phyloP scores from a whole-genome alignment of 2,329 filamentous ascomycete species.

The Ambrosiella xylebori region DNA sequence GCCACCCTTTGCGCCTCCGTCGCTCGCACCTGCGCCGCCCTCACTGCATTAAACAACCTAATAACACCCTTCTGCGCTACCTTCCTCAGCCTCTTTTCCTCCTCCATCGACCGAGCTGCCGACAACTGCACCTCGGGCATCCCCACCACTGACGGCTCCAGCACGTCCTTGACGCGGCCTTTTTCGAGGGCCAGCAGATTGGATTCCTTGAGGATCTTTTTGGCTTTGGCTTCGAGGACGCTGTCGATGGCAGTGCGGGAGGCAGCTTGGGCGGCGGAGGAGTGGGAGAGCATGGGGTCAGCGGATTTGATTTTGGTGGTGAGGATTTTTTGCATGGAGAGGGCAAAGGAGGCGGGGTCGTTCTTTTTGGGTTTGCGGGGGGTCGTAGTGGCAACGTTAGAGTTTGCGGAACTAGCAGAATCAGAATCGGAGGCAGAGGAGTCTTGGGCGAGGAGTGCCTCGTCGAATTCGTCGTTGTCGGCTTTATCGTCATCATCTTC shows the following conservation, averaged over 20 bases:
- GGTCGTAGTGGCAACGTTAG: conserved; percentile 17
- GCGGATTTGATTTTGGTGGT: conserved; percentile 71
- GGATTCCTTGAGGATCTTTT: conserved; percentile 61
- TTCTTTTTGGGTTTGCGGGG: conserved; percentile 60
- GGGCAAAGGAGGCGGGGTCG: conserved; percentile 80
- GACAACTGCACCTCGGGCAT: not conserved
- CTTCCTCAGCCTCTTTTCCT: conserved; percentile 68
- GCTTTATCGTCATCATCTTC: conserved; percentile 19
- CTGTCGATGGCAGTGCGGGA: conserved; percentile 56
- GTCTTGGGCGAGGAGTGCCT: too few species aligned
- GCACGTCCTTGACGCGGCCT: conserved; percentile 73
- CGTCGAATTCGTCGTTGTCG: conserved; percentile 16
- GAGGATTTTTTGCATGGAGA: conserved; percentile 83
- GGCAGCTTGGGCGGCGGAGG: conserved; percentile 53
- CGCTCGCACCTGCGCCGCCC: conserved; percentile 79
- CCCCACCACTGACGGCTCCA: conserved; percentile 23
- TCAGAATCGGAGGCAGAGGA: too few species aligned
- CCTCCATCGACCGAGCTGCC: conserved; percentile 34
- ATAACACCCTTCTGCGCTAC: conserved; percentile 87
- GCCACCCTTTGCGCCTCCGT: conserved; percentile 56
- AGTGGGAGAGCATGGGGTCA: conserved; percentile 84
- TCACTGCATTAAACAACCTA: conserved; percentile 88
- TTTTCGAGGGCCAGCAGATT: conserved; percentile 66
- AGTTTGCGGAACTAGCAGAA: conserved; percentile 17
- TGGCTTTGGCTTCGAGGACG: conserved; percentile 67